Evolutionary conservation across 768 basidiomycete species (phyloP).

Genomic region (Pulveroboletus frians): DNA sequence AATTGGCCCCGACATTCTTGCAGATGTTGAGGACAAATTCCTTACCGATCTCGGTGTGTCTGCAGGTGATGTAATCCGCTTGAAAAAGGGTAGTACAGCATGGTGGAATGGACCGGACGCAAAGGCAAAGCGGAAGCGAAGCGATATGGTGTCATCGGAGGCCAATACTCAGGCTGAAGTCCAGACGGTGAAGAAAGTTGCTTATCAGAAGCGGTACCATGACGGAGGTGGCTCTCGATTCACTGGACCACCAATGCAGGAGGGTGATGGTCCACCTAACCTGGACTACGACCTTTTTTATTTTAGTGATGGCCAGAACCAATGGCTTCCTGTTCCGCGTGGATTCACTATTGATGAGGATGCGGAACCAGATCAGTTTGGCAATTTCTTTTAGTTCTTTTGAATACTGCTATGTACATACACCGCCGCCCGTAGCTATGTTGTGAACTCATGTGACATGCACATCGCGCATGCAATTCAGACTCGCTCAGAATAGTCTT

Average conservation of each 20-base stretch:
- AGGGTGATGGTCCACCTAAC: too few relatives aligned
- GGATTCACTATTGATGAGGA: not conserved
- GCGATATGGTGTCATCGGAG: not conserved
- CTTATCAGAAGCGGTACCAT: not conserved
- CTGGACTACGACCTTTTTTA: not conserved
- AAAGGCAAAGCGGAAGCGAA: slow-evolving; percentile 1
- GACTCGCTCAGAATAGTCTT: too few relatives aligned
- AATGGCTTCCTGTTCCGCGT: not conserved
- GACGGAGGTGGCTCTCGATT: not conserved
- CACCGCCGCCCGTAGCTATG: too few relatives aligned
- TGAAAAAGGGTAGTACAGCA: not conserved
- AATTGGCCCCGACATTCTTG: not conserved
- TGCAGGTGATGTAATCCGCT: not conserved
- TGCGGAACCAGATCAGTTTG: not conserved
- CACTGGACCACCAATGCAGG: too few relatives aligned
- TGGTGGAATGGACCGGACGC: slow-evolving; percentile 2
- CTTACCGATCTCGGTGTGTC: not conserved
- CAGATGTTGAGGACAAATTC: not conserved
- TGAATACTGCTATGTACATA: not conserved
- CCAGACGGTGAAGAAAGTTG: not conserved
- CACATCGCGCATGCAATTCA: too few relatives aligned
- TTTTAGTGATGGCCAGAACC: not conserved
- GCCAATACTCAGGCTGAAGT: too few relatives aligned
- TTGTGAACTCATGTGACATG: too few relatives aligned
- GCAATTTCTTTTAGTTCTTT: too few relatives aligned